Conservation (phyloP, 2,329 filamentous ascomycete genomes). For the Colletotrichum filicis region DNA sequence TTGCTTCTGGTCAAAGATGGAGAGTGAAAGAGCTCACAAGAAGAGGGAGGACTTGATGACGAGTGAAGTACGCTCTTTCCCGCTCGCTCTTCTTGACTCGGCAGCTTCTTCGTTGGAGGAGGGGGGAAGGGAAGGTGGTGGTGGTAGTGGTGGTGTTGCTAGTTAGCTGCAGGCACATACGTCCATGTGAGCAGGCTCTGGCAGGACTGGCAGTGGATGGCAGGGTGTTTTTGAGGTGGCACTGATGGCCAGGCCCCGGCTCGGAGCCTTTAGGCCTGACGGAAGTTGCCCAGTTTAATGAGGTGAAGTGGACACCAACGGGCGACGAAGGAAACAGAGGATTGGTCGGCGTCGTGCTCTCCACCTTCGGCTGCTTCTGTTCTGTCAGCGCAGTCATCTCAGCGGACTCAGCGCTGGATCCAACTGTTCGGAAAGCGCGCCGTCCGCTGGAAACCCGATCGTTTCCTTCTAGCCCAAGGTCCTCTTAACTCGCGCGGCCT, state of each 20-base stretch:
- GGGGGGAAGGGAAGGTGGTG: neutral
- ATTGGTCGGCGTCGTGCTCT: neutral
- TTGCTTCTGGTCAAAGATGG: neutral
- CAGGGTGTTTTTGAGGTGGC: constrained; percentile 3
- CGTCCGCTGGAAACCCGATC: constrained; percentile 25
- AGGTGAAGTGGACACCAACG: constrained; percentile 16
- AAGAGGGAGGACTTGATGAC: constrained; percentile 8
- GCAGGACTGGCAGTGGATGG: constrained; percentile 4
- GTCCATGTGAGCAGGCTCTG: constrained; percentile 10
- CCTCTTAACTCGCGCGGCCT: neutral
- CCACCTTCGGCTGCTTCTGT: neutral
- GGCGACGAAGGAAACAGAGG: neutral
- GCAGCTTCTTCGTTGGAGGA: constrained; percentile 4
- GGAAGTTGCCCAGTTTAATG: neutral
- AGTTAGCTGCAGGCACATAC: constrained; percentile 17
- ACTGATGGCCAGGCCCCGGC: constrained; percentile 4
- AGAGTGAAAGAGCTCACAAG: neutral
- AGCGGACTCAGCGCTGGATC: constrained; percentile 9
- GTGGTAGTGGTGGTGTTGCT: constrained; percentile 9
- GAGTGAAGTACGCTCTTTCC: constrained; percentile 1
- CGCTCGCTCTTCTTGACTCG: constrained; percentile 23
- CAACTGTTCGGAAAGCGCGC: constrained; percentile 6
- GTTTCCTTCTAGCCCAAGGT: neutral
- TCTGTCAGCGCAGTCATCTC: neutral
- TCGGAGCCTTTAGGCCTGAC: constrained; percentile 24